A percentile compares a stretch with the other conserved stretches of the same genome.
Evolutionary conservation across 768 basidiomycete species (phyloP).

Genomic region (Pleurotus giganteus): DNA sequence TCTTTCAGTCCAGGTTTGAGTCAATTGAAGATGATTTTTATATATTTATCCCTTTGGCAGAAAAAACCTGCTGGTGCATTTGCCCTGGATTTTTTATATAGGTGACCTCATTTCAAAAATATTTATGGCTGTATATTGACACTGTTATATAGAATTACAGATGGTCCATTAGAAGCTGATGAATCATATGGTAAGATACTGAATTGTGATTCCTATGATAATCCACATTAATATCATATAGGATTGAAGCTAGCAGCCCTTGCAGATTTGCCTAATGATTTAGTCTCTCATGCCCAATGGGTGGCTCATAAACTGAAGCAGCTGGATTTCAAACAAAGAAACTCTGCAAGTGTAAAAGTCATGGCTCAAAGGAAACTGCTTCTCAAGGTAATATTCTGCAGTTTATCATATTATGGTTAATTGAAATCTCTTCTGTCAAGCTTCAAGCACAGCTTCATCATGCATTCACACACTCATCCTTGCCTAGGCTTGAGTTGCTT

Average conservation of each 20-base stretch:
- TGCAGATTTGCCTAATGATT: slow-evolving; percentile 77
- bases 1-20: slow-evolving; percentile 69
- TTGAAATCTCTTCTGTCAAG: no score
- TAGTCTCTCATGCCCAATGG: slow-evolving; percentile 59
- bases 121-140: neutral
- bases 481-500: slow-evolving; percentile 69
- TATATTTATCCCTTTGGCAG: slow-evolving; percentile 36
- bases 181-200: slow-evolving; percentile 79
- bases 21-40: no score
- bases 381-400: slow-evolving; percentile 46
- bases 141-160: slow-evolving; percentile 62
- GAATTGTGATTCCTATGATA: slow-evolving; percentile 75
- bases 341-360: slow-evolving; percentile 60
- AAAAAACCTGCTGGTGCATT: slow-evolving; percentile 55
- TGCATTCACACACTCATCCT: slow-evolving; percentile 66
- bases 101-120: slow-evolving; percentile 33
- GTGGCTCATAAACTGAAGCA: slow-evolving; percentile 60
- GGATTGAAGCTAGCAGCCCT: slow-evolving; percentile 88
- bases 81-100: slow-evolving; percentile 78
- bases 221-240: slow-evolving; percentile 25
- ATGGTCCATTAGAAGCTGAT: slow-evolving; percentile 60
- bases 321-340: slow-evolving; percentile 55
- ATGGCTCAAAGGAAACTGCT: slow-evolving; percentile 65
- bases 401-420: no score
- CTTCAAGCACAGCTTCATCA: slow-evolving; percentile 74